Percentiles rank a stretch among this genome's conserved stretches.
Conservation (phyloP, 2,329 filamentous ascomycete species). For the Aspergillus felis region DNA sequence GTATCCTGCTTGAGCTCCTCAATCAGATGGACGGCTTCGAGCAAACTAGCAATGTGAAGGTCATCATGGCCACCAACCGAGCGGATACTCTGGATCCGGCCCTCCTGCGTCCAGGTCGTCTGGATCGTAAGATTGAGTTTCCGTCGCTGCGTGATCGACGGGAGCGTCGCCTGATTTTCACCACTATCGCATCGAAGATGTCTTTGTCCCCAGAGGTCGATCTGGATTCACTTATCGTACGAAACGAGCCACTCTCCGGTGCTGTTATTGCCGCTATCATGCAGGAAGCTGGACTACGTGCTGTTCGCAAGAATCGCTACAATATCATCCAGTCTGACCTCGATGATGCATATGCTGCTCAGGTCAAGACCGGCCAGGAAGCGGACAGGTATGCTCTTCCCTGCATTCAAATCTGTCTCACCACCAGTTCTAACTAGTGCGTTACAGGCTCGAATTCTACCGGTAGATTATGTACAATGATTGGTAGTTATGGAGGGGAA, state of each 20-base stretch:
- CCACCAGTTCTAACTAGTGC: conserved; percentile 37
- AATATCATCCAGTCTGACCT: conserved; percentile 98
- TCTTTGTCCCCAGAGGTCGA: conserved; percentile 94
- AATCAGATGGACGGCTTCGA: conserved; percentile 99
- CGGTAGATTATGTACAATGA: conserved; percentile 43
- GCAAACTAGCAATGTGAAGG: conserved; percentile 97
- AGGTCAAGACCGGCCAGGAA: conserved; percentile 81
- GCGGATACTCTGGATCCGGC: conserved; percentile 96
- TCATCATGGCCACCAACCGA: conserved; percentile 99
- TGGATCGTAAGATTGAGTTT: conserved; percentile 98
- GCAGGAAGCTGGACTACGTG: conserved; percentile 94
- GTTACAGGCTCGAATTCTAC: conserved; percentile 87
- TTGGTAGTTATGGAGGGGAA: conserved; percentile 8
- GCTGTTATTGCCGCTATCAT: conserved; percentile 98
- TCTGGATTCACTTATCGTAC: conserved; percentile 89
- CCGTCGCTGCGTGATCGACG: conserved; percentile 89
- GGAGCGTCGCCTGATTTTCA: conserved; percentile 94
- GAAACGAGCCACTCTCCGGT: conserved; percentile 91
- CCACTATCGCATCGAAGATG: conserved; percentile 97
- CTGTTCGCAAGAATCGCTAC: conserved; percentile 95
- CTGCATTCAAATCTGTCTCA: conserved; percentile 7
- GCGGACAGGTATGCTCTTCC: conserved; percentile 51
- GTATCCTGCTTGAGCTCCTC: conserved; percentile 92
- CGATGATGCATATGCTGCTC: conserved; percentile 93
- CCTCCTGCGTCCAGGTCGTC: conserved; percentile 85